phyloP scores from a whole-genome alignment of 2,329 filamentous ascomycete species.

The Fusarium protoensiforme region DNA sequence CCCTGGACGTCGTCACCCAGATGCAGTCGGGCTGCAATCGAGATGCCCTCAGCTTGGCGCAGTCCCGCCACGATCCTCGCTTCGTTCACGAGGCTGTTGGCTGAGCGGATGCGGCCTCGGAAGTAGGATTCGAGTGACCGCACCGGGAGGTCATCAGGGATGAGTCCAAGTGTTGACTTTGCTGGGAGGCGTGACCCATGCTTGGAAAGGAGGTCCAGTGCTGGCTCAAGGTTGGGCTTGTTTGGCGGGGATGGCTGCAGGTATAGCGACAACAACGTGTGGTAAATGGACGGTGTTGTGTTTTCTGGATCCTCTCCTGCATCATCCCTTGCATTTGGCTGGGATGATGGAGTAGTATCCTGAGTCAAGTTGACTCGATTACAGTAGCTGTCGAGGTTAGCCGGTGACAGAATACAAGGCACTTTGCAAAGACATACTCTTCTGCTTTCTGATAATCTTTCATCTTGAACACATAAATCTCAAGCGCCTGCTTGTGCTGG shows the following conservation, averaged over 20 bases:
- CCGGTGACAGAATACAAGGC: not conserved
- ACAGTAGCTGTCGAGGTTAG: conserved; percentile 74
- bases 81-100: conserved; percentile 84
- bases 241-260: conserved; percentile 82
- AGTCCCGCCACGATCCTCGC: conserved; percentile 81
- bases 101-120: conserved; percentile 85
- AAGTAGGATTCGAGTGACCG: conserved; percentile 90
- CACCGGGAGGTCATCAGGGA: conserved; percentile 83
- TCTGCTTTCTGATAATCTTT: conserved; percentile 89
- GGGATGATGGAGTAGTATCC: conserved; percentile 54
- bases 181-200: conserved; percentile 94
- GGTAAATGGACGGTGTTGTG: conserved; percentile 83
- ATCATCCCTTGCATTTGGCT: conserved; percentile 48
- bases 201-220: conserved; percentile 86
- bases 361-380: conserved; percentile 81
- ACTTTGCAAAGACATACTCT: conserved; percentile 69
- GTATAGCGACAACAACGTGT: conserved; percentile 90
- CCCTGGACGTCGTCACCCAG: conserved; percentile 74
- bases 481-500: conserved; percentile 93
- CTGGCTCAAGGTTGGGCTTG: conserved; percentile 78
- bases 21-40: conserved; percentile 77
- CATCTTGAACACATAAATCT: conserved; percentile 97
- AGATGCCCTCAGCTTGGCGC: conserved; percentile 82
- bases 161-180: conserved; percentile 84
- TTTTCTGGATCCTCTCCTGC: conserved; percentile 56